These are phyloP conservation scores for Suillus lakei DNA, from an alignment of 768 basidiomycete species.

Conservation along the genomic window DNA sequence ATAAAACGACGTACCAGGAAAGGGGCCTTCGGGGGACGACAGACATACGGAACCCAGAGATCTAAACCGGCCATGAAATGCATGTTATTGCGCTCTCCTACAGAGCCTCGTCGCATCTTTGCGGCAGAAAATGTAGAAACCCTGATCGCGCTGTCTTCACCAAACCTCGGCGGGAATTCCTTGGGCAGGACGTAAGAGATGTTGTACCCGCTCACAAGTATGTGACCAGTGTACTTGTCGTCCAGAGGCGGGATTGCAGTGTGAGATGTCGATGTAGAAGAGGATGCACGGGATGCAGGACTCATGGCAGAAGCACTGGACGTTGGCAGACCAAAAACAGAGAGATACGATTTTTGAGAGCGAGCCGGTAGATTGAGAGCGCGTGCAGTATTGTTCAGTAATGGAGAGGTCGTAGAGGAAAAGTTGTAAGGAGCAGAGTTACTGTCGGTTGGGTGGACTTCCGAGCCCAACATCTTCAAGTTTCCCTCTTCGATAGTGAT, in stretches of 20 bases:
- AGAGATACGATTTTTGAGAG: slow-evolving; percentile 61
- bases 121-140: slow-evolving; percentile 30
- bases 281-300: slow-evolving; percentile 40
- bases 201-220: slow-evolving; percentile 77
- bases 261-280: slow-evolving; percentile 38
- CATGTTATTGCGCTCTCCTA: slow-evolving; percentile 58
- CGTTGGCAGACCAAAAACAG: slow-evolving; percentile 53
- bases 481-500: slow-evolving; percentile 65
- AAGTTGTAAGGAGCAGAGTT: slow-evolving; percentile 79
- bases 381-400: slow-evolving; percentile 69
- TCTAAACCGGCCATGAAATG: slow-evolving; percentile 86
- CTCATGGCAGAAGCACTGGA: slow-evolving; percentile 34
- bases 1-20: slow-evolving; percentile 57
- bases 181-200: slow-evolving; percentile 79
- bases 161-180: slow-evolving; percentile 50
- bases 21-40: slow-evolving; percentile 72
- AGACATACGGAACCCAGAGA: slow-evolving; percentile 72
- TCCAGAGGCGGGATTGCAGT: slow-evolving; percentile 54
- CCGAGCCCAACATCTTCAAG: slow-evolving; percentile 71
- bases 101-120: slow-evolving; percentile 54
- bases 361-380: slow-evolving; percentile 69
- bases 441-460: slow-evolving; percentile 77
- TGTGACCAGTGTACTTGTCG: slow-evolving; percentile 70
- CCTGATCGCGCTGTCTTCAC: slow-evolving; percentile 27
- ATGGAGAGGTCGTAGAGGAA: slow-evolving; percentile 62